Conservation (phyloP, 148 eudicot species). For the Rhododendron ferrugineum region DNA sequence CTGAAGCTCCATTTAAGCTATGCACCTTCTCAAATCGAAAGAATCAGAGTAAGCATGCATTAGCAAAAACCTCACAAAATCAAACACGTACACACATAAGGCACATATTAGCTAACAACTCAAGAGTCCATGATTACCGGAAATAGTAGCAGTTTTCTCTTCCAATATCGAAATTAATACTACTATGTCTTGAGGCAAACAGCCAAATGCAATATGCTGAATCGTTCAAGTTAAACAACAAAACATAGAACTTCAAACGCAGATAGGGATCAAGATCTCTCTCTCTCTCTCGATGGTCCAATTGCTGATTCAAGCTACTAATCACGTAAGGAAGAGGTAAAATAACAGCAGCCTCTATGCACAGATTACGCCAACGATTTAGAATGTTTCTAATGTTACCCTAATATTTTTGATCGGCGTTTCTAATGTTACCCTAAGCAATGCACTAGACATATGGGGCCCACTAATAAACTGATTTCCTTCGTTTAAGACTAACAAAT, state of each 20-base stretch:
- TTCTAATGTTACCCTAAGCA: not conserved
- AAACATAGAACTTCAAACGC: not conserved
- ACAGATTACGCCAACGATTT: not conserved
- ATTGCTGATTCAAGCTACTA: not conserved
- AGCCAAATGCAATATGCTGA: not conserved
- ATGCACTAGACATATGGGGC: not conserved
- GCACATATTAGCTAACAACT: not conserved
- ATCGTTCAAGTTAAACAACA: not conserved
- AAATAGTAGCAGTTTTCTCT: not conserved
- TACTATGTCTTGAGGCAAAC: not conserved
- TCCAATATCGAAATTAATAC: too few species aligned
- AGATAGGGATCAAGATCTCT: not conserved
- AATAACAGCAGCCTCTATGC: not conserved
- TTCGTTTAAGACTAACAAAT: not conserved
- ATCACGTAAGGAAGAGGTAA: not conserved
- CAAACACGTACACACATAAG: not conserved
- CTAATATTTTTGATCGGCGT: not conserved
- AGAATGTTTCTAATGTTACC: not conserved
- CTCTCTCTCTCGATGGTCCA: not conserved
- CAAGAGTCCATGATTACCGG: not conserved
- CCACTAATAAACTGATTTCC: not conserved
- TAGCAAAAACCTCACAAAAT: not conserved
- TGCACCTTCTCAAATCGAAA: not conserved
- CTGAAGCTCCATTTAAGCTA: not conserved
- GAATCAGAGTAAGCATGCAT: not conserved